Percentiles rank a stretch among this genome's conserved stretches.
These are phyloP conservation scores for Protostelium mycophagum DNA, from an alignment of 78 protist species.

Conservation along the genomic window DNA sequence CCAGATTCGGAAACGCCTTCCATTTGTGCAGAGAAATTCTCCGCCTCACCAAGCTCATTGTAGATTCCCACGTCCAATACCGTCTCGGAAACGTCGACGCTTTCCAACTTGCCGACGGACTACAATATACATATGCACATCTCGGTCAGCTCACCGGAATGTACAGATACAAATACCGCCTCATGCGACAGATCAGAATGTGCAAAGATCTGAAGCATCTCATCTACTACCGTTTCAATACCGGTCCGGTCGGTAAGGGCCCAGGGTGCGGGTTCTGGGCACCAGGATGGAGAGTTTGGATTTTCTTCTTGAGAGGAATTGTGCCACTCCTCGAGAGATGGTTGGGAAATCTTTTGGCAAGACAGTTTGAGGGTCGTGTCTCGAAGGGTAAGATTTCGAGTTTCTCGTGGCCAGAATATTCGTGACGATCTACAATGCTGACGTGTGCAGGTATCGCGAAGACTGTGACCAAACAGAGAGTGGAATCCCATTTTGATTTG, in stretches of 20 bases:
- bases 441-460: conserved; percentile 69
- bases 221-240: conserved; percentile 97
- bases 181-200: conserved; percentile 98
- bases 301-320: conserved; percentile 99
- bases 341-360: conserved; percentile 98
- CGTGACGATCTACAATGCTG: not conserved
- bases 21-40: conserved; percentile 98
- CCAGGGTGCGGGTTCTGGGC: conserved; percentile 99
- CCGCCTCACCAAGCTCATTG: conserved; percentile 95
- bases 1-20: conserved; percentile 99
- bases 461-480: conserved; percentile 99
- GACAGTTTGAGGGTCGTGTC: conserved; percentile 99
- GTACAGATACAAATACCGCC: conserved; percentile 99
- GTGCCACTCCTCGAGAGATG: conserved; percentile 99
- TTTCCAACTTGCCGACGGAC: conserved; percentile 92
- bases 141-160: conserved; percentile 99
- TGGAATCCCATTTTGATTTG: conserved; percentile 97
- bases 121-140: conserved; percentile 97
- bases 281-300: conserved; percentile 99
- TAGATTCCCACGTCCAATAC: conserved; percentile 98
- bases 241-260: conserved; percentile 98
- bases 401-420: not conserved
- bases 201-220: conserved; percentile 95
- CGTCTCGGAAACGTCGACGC: conserved; percentile 97
- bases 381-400: conserved; percentile 57